Conservation (phyloP, 208 protist genomes). For the Acanthamoeba healyi region DNA sequence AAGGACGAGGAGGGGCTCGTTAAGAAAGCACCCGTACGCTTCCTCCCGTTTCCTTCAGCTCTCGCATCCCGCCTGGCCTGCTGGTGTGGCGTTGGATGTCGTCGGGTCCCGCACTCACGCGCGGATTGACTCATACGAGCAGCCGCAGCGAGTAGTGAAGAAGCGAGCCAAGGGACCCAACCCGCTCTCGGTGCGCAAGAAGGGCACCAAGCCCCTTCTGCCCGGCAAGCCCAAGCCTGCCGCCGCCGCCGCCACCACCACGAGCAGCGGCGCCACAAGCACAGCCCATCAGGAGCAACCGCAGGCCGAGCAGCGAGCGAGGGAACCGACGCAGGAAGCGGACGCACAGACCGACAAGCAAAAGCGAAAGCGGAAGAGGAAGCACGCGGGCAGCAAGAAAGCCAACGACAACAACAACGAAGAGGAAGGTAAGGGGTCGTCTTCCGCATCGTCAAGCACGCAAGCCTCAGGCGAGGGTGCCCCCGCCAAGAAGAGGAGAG, state of each 20-base stretch:
- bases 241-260: background rate
- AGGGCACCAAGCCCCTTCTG: background rate
- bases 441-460: background rate
- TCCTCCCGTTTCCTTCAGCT: background rate
- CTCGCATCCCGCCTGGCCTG: too few species aligned
- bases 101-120: background rate
- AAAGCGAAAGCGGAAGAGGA: conserved; percentile 62
- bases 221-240: background rate
- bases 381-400: conserved; percentile 26
- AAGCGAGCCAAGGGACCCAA: conserved; percentile 53
- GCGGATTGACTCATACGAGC: background rate
- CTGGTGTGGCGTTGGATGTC: background rate
- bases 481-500: background rate
- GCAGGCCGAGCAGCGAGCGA: background rate
- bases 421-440: background rate
- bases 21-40: background rate
- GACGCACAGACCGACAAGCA: background rate
- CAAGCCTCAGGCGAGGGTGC: background rate
- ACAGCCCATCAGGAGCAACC: background rate
- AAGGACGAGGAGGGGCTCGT: background rate
- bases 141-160: background rate
- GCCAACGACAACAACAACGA: background rate
- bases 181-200: conserved; percentile 26
- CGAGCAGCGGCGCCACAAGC: background rate
- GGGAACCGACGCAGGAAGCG: background rate